Percentiles rank a stretch among this genome's conserved stretches.
phyloP scores from a whole-genome alignment of 371 early-diverging fungal species.

The Mortierella sp. region DNA sequence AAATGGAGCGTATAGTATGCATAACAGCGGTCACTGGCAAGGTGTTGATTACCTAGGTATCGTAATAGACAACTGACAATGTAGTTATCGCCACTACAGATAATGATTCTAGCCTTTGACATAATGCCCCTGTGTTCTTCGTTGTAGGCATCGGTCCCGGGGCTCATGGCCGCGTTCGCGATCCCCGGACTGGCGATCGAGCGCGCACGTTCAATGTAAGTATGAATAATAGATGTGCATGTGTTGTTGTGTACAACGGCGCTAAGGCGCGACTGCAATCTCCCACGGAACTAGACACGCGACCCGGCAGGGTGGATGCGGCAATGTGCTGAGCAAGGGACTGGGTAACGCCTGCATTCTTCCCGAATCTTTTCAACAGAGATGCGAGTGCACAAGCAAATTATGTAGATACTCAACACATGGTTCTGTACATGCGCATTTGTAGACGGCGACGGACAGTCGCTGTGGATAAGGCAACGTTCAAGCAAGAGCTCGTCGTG shows the following conservation, averaged over 20 bases:
- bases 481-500: constrained; percentile 70
- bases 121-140: too few species aligned
- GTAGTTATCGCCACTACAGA: neutral
- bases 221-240: constrained; percentile 4
- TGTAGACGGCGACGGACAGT: constrained; percentile 46
- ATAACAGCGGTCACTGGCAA: constrained; percentile 88
- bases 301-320: constrained; percentile 72
- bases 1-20: constrained; percentile 66
- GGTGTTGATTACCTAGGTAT: constrained; percentile 85
- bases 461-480: constrained; percentile 29
- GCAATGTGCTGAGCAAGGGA: constrained; percentile 67
- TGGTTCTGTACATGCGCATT: too few species aligned
- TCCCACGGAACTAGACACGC: constrained; percentile 59
- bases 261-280: too few species aligned
- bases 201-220: constrained; percentile 71
- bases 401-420: too few species aligned
- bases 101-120: neutral
- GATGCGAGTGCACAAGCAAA: neutral
- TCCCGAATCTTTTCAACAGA: neutral
- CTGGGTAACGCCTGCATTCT: constrained; percentile 61
- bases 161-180: constrained; percentile 81
- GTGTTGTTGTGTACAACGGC: too few species aligned
- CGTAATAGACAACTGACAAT: neutral
- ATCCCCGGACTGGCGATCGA: constrained; percentile 49
- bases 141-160: constrained; percentile 83